Evolutionary conservation across 202 grass and related monocot genomes (phyloP).

Genomic region (Schoenoplectus triqueter): DNA sequence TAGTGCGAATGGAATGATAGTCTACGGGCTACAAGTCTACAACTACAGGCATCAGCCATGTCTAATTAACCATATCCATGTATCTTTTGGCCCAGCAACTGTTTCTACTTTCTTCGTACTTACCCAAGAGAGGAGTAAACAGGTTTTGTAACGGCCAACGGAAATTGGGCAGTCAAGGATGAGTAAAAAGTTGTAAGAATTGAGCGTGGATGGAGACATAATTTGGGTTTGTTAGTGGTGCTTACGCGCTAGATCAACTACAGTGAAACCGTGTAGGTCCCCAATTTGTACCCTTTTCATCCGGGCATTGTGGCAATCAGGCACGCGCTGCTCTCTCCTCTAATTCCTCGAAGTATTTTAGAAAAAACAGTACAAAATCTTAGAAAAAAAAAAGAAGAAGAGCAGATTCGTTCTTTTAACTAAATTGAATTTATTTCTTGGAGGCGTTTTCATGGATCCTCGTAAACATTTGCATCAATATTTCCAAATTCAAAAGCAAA

Average conservation of each 20-base stretch:
- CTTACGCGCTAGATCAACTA: conserved; percentile 11
- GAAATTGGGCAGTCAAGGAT: not conserved
- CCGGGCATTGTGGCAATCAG: conserved; percentile 10
- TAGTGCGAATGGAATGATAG: not conserved
- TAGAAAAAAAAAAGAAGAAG: not conserved
- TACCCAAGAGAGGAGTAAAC: not conserved
- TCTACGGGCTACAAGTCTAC: not conserved
- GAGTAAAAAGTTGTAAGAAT: not conserved
- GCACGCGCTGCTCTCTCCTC: not conserved
- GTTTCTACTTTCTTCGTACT: not conserved
- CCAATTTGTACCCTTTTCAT: not conserved
- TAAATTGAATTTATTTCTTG: no score
- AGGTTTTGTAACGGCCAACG: not conserved
- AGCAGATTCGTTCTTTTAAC: not conserved
- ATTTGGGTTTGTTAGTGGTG: not conserved
- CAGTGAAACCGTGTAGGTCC: not conserved
- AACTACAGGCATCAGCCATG: not conserved
- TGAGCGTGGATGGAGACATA: not conserved
- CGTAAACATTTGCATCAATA: no score
- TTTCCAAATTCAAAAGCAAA: no score
- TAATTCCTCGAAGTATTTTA: no score
- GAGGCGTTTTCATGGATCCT: no score
- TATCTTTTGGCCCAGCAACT: not conserved
- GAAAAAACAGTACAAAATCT: not conserved
- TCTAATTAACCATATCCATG: not conserved